Evolutionary conservation across 148 eudicot genomes (phyloP).

Genomic region (Selenicereus undatus): DNA sequence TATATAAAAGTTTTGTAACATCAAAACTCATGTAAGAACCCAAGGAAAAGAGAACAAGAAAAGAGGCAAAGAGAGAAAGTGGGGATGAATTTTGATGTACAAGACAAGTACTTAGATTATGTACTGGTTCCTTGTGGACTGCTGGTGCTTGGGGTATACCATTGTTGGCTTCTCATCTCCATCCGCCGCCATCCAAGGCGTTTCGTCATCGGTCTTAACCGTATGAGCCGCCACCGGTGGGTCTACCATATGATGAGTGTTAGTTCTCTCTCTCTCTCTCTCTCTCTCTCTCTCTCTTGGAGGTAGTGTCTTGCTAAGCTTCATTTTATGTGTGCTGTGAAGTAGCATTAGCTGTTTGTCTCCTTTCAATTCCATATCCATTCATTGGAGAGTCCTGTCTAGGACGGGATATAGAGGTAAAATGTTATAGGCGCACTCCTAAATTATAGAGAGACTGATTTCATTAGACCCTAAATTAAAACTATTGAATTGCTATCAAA

Average conservation of each 20-base stretch:
- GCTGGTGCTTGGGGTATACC: slow-evolving; percentile 24
- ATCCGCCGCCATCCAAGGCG: slow-evolving; percentile 15
- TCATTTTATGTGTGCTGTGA: too few relatives aligned
- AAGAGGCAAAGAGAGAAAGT: neutral
- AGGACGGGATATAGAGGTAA: too few relatives aligned
- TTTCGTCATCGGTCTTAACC: slow-evolving; percentile 28
- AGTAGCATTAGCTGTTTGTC: too few relatives aligned
- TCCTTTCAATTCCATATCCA: too few relatives aligned
- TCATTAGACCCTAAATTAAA: too few relatives aligned
- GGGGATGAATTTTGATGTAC: slow-evolving; percentile 11
- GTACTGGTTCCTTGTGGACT: slow-evolving; percentile 30
- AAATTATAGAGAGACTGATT: too few relatives aligned
- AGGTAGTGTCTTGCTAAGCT: too few relatives aligned
- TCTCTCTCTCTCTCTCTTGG: neutral
- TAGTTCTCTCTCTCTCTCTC: slow-evolving; percentile 8
- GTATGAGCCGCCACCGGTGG: slow-evolving; percentile 25
- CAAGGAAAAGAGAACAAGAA: neutral
- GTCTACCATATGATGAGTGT: slow-evolving; percentile 34
- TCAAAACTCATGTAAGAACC: neutral
- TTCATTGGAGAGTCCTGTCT: too few relatives aligned
- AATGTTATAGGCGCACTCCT: too few relatives aligned
- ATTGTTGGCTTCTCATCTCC: slow-evolving; percentile 22
- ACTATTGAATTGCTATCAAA: too few relatives aligned
- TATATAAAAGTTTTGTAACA: neutral
- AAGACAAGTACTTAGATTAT: slow-evolving; percentile 22